Base-by-base conservation (phyloP, 306 rosid species). In the Vigna radiata region DNA sequence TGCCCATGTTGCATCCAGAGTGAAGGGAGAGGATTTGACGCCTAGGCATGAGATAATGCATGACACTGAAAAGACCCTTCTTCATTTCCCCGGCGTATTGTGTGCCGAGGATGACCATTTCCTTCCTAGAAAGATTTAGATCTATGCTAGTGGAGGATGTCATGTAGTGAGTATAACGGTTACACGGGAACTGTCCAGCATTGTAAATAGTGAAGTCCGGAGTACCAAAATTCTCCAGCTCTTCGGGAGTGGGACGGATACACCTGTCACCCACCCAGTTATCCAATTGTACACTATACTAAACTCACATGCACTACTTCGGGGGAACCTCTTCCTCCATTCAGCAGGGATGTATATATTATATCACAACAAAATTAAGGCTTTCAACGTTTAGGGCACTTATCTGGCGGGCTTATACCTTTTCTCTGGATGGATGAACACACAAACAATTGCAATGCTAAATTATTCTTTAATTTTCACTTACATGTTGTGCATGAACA, bases 401-500 rank as follows among this genome's bases (percentile, higher is more conserved):
- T 82, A 82, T 77, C 85, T 82, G 82, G 85, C 37, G 25, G 52
- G 77, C 58, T 64, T 82, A 69, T 70, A 76, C 82, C 75, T 63
- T 82, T 77, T 56, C 47, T 44, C 78, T 82, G 41, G 61, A 29
- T 82, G 41, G 75, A 82, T 47, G 71, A 77, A 71, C 39, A 55
- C 75, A 82, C 71, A 77, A 77, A 77, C 76, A 77, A 82, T 67
- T 41, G 53, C 21, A 65, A 63, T 78, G 63, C 48, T 73, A 66
- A 77, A 59, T 2, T 64, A 59, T 7, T 73, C 43, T 33, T 36
- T 64, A 64, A 12, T 68, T 76, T 83, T 75, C 58, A 85, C 98
- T 93, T 93, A 93, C 98, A 94, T 94, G 97, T 94, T 91, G 85
- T 94, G 93, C 98, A 94, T 94, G 82, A 91, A 94, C 77, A 94